Evolutionary conservation across 352 stramenopile species (phyloP).

Genomic region (Phytophthora hybrid): DNA sequence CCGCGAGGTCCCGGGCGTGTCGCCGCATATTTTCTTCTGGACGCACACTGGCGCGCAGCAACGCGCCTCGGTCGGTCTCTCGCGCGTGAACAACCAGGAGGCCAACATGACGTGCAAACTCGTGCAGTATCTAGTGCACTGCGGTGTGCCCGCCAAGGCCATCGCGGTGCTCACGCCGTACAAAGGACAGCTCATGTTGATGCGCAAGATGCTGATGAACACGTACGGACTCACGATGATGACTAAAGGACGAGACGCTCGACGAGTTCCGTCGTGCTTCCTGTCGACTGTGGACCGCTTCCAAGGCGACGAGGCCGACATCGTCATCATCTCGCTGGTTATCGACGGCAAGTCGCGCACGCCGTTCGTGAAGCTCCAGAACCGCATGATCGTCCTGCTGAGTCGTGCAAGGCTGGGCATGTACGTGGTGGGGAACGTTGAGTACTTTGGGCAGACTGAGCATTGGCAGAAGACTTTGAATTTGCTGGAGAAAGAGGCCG

Average conservation of each 20-base stretch:
- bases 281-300: slow-evolving; percentile 92
- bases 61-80: slow-evolving; percentile 74
- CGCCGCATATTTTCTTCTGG: slow-evolving; percentile 88
- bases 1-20: slow-evolving; percentile 82
- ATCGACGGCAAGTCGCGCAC: slow-evolving; percentile 91
- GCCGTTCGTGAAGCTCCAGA: slow-evolving; percentile 89
- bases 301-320: slow-evolving; percentile 90
- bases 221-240: slow-evolving; percentile 43
- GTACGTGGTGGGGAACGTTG: slow-evolving; percentile 85
- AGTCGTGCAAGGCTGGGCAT: slow-evolving; percentile 87
- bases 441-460: slow-evolving; percentile 78
- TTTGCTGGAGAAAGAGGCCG: slow-evolving; percentile 52
- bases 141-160: slow-evolving; percentile 68
- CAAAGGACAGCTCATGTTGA: slow-evolving; percentile 89
- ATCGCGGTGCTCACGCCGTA: slow-evolving; percentile 92
- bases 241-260: slow-evolving; percentile 31
- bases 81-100: slow-evolving; percentile 76
- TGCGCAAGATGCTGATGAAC: slow-evolving; percentile 76
- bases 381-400: slow-evolving; percentile 91
- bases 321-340: slow-evolving; percentile 89
- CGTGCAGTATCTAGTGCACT: slow-evolving; percentile 80
- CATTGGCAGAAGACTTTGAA: slow-evolving; percentile 85
- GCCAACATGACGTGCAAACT: slow-evolving; percentile 84
- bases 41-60: slow-evolving; percentile 73
- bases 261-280: slow-evolving; percentile 52